A percentile compares a stretch with the other conserved stretches of the same genome.
phyloP scores from a whole-genome alignment of 345 rosid species.

The Barbarea vulgaris region DNA sequence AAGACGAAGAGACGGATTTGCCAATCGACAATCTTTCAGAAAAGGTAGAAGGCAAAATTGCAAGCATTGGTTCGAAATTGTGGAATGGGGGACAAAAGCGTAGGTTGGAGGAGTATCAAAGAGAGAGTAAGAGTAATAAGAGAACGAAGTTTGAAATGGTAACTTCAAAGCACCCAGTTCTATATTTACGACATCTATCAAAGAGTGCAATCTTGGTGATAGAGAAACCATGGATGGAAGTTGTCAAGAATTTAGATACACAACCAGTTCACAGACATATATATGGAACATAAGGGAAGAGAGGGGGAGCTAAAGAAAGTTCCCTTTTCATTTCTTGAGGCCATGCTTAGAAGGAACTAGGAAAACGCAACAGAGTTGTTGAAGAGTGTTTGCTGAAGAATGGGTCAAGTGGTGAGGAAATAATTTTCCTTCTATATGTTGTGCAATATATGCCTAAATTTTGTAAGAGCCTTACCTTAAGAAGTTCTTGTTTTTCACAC shows the following conservation, averaged over 20 bases:
- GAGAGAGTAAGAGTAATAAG: conserved; percentile 50
- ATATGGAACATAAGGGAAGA: conserved; percentile 61
- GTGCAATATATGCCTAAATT: conserved; percentile 21
- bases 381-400: neutral
- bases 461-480: conserved; percentile 10
- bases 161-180: conserved; percentile 79
- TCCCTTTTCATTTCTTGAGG: neutral
- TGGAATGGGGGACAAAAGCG: conserved; percentile 49
- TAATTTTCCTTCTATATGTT: conserved; percentile 9
- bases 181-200: conserved; percentile 75
- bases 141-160: conserved; percentile 70
- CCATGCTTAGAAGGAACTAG: neutral
- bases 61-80: conserved; percentile 42
- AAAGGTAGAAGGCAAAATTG: conserved; percentile 45
- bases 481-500: neutral
- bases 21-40: conserved; percentile 46
- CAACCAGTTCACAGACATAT: conserved; percentile 94
- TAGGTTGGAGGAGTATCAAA: conserved; percentile 48
- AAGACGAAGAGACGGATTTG: conserved; percentile 52
- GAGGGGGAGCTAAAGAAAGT: conserved; percentile 7
- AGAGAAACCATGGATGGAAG: conserved; percentile 95
- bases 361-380: conserved; percentile 6
- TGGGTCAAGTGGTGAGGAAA: neutral
- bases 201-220: conserved; percentile 71
- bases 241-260: conserved; percentile 68